Evolutionary conservation across 202 grass and related monocot genomes (phyloP).

Genomic region (Schoenoplectus triqueter): DNA sequence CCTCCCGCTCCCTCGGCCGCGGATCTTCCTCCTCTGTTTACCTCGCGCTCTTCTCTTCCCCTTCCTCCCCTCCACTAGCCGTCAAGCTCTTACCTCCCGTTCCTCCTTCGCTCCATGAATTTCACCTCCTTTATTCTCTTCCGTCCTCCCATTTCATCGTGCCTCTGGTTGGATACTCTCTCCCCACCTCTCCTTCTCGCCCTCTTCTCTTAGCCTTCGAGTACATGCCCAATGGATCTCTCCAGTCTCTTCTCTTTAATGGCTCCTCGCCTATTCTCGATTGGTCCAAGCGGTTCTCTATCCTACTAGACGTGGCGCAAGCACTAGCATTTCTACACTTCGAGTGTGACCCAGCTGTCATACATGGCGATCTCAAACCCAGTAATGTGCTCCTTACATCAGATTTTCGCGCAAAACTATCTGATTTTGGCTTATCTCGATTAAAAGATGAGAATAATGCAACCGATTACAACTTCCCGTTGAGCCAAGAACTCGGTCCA

Average conservation of each 20-base stretch:
- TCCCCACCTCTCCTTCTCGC: slow-evolving; percentile 31
- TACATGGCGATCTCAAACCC: slow-evolving; percentile 95
- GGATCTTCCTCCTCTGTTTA: slow-evolving; percentile 82
- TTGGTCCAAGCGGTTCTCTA: slow-evolving; percentile 58
- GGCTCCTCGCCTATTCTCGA: slow-evolving; percentile 7
- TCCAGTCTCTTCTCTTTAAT: slow-evolving; percentile 71
- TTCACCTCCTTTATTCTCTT: slow-evolving; percentile 68
- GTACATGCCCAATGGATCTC: slow-evolving; percentile 76
- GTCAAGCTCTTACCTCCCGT: slow-evolving; percentile 57
- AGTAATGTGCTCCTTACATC: slow-evolving; percentile 82
- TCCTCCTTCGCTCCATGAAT: slow-evolving; percentile 55
- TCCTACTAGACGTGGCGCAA: slow-evolving; percentile 71
- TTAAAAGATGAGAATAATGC: slow-evolving; percentile 48
- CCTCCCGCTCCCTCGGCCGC: slow-evolving; percentile 73
- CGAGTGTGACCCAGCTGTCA: slow-evolving; percentile 67
- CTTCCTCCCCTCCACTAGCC: slow-evolving; percentile 45
- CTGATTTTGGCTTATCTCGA: slow-evolving; percentile 82
- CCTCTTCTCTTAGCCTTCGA: slow-evolving; percentile 72
- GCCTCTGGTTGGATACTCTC: slow-evolving; percentile 63
- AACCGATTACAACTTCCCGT: slow-evolving; percentile 48
- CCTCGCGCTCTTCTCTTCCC: slow-evolving; percentile 67
- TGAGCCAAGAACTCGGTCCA: slow-evolving; percentile 87
- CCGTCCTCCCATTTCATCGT: slow-evolving; percentile 61
- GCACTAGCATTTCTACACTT: slow-evolving; percentile 74
- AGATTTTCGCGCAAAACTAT: slow-evolving; percentile 71